Evolutionary conservation across 768 basidiomycete species (phyloP), one percentile per base, ranked within the genome.

Genomic region (Russula foetens): DNA sequence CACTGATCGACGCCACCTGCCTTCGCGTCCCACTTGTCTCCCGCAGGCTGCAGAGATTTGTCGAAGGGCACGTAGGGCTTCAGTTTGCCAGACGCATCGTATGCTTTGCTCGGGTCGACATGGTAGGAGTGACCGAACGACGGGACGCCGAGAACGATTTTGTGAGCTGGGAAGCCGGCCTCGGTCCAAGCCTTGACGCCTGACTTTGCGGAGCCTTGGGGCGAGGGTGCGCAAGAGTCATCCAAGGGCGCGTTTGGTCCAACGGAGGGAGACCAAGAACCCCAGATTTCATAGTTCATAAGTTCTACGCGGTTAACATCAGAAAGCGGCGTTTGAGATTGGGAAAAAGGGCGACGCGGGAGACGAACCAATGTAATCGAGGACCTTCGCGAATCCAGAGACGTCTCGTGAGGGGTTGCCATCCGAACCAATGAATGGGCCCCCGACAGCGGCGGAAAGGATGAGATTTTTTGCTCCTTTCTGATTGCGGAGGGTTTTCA

Each of bases 221-320:
- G 73, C 0, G 77, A 66, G 38, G 84, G 72, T 0, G 84, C 81
- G 70, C 95, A 97, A 1, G 80, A 76, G 73, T 97, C 86, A 58
- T 84, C 75, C 50, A 97, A 77, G 11, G 95, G 93, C 4, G 96
- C 86, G 71, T 92, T 92, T n/a, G 96, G 84, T 2, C 93, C 93
- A 56, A 81, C 78, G 63, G 83, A 69, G 59, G 75, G 69, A 46
- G 78, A 76, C 69, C 79, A 79, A 14, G 77, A 73, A 12, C 84
- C 82, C 67, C 74, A 79, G 56, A 87, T 71, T 66, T 88, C 87
- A 71, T 88, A 89, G 70, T 83, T 82, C 87, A 89, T 89, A 44
- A 86, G 73, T 33, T 66, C 66, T 66, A 43, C 19, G 21, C 17
- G 2, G 5, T 2, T 28, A 21, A 31, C 6, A 17, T 46, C 26